phyloP scores from a whole-genome alignment of 2,329 filamentous ascomycete genomes.

The Xylariaceae sp. region DNA sequence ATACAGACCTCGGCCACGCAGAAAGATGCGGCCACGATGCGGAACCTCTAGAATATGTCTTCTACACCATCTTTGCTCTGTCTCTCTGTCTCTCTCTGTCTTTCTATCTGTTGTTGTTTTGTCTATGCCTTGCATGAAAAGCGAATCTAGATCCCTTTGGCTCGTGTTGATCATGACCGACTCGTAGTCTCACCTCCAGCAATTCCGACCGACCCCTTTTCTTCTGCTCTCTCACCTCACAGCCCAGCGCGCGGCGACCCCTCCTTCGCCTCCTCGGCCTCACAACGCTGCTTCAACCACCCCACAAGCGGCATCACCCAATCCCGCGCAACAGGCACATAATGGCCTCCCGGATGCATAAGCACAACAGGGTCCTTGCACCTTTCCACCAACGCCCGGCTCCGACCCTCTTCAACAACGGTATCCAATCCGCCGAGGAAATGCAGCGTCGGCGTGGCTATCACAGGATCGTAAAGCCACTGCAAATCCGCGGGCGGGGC shows the following conservation, averaged over 20 bases:
- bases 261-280: conserved; percentile 14
- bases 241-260: neutral
- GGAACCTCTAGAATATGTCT: conserved; percentile 21
- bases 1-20: conserved; percentile 24
- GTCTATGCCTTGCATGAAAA: neutral
- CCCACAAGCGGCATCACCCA: conserved; percentile 70
- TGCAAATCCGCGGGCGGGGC: conserved; percentile 36
- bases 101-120: neutral
- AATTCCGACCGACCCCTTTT: neutral
- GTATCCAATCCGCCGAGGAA: conserved; percentile 79
- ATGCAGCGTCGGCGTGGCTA: conserved; percentile 74
- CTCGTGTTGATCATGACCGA: too few species aligned
- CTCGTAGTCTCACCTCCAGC: too few species aligned
- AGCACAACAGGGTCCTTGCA: conserved; percentile 52
- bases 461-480: conserved; percentile 35
- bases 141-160: neutral
- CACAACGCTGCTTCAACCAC: conserved; percentile 37
- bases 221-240: neutral
- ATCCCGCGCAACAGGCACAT: conserved; percentile 77
- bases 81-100: neutral
- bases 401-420: conserved; percentile 76
- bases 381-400: conserved; percentile 59
- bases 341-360: conserved; percentile 84
- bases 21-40: conserved; percentile 16
- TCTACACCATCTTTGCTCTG: conserved; percentile 9